Evolutionary conservation across 176 grass and related monocot genomes (phyloP), one percentile per base, ranked within the genome.

Genomic region (Puccinellia tenuiflora): DNA sequence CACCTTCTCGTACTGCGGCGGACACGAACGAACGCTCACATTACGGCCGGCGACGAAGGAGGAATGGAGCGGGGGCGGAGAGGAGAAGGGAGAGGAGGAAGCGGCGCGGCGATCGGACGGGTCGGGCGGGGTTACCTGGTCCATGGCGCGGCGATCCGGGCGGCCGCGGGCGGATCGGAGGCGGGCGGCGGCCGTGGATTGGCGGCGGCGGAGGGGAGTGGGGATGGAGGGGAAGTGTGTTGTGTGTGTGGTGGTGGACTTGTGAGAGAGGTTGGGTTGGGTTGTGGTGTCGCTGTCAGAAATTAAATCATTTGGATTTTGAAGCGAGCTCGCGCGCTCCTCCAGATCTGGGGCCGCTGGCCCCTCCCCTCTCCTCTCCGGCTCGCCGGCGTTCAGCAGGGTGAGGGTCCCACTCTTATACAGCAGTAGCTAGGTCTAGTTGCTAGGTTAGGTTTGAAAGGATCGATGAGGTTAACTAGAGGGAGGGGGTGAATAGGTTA

Each of bases 1-100:
- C 84, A 42, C 39, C 82, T 97, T 97, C 94, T 97, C 94, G 75
- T 97, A 97, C 94, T 97, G 81, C 94, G 81, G 11, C 55, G 55
- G 22, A 13, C 39, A 16, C 68, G 3, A 2, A 3, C 69, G 7
- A 8, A 4, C 15, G 69, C 16, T 4, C 22, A 73, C 69, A 73
- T 73, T 73, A 73, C 69, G 42, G 69, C 42, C 42, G 69, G 42
- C 69, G 69, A 2, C 55, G 56, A 7, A 14, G 3, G 31, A 35
- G 55, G 70, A 46, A 25, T 54, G 65, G 33, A 54, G 61, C 0
- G 38, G 16, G 6, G 22, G 24, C 0, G 16, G 63, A 1, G 1
- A 5, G 0, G 0, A 37, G 1, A n/a, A 5, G 25, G 22, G 50
- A 34, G 7, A 2, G 1, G 84, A 20, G 24, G 12, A 3, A 4